These are phyloP conservation scores for Saposhnikovia divaricata DNA, from an alignment of 129 eudicot genomes.

Conservation along the genomic window DNA sequence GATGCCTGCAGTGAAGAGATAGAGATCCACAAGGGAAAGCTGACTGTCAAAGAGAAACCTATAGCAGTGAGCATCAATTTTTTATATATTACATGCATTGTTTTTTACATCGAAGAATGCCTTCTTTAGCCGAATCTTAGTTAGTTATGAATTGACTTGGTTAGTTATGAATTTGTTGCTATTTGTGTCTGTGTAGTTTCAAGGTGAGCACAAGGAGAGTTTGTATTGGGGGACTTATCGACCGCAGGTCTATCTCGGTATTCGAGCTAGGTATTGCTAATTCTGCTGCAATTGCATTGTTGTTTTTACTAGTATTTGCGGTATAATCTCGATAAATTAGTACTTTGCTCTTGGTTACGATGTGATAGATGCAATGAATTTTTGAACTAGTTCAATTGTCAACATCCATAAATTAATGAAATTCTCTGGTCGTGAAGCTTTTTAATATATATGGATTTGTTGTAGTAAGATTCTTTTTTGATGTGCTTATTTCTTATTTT, in stretches of 20 bases:
- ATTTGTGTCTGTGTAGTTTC: conserved; percentile 47
- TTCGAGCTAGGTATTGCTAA: conserved; percentile 62
- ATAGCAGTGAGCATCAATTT: too few species aligned
- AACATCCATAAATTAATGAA: too few species aligned
- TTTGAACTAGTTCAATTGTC: too few species aligned
- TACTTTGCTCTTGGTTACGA: not conserved
- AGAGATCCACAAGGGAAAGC: too few species aligned
- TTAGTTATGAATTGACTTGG: too few species aligned
- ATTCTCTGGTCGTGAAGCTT: not conserved
- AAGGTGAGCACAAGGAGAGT: conserved; percentile 97
- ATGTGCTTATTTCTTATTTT: not conserved
- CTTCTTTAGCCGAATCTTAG: too few species aligned
- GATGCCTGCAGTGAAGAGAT: too few species aligned
- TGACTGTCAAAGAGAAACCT: too few species aligned
- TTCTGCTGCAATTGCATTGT: not conserved
- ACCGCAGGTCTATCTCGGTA: conserved; percentile 81
- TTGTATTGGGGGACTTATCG: conserved; percentile 98
- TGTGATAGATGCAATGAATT: not conserved
- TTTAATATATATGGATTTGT: too few species aligned
- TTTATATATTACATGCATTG: too few species aligned
- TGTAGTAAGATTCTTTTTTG: not conserved
- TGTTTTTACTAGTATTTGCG: not conserved
- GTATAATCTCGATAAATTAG: not conserved
- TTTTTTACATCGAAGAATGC: too few species aligned
- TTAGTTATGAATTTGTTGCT: not conserved